Evolutionary conservation across 169 alveolate genomes (phyloP).

Genomic region (Plasmodium inui): DNA sequence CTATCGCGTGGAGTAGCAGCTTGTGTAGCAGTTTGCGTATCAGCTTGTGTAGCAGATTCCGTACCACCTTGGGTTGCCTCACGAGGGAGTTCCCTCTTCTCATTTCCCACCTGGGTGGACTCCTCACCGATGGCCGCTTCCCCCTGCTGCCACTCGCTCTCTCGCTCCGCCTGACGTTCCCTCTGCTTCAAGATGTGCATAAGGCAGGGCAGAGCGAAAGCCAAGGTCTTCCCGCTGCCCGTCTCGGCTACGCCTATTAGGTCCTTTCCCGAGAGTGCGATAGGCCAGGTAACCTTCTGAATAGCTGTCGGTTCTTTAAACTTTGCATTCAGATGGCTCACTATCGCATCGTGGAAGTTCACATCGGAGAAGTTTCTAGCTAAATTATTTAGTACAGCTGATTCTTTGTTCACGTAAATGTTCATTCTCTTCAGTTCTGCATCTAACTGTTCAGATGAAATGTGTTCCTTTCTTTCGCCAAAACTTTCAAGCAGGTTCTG

Average conservation of each 20-base stretch:
- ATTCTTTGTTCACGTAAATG: conserved; percentile 81
- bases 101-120: conserved; percentile 77
- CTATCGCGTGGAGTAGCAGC: conserved; percentile 54
- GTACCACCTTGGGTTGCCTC: background rate
- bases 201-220: conserved; percentile 93
- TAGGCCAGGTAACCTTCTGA: conserved; percentile 88
- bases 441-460: conserved; percentile 84
- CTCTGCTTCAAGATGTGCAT: conserved; percentile 90
- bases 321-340: conserved; percentile 78
- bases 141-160: conserved; percentile 74
- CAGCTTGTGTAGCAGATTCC: no score
- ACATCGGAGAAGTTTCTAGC: conserved; percentile 83
- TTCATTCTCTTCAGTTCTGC: conserved; percentile 73
- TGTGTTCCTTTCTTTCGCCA: conserved; percentile 75
- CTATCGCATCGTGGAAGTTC: conserved; percentile 81
- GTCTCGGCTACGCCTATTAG: conserved; percentile 96
- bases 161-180: conserved; percentile 11
- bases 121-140: conserved; percentile 77
- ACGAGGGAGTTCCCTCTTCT: conserved; percentile 82
- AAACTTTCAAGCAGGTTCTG: conserved; percentile 75
- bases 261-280: conserved; percentile 92
- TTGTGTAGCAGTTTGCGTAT: background rate
- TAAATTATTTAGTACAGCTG: conserved; percentile 77
- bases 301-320: conserved; percentile 91
- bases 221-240: conserved; percentile 96